These are phyloP conservation scores for Colletotrichum paranaense DNA, from an alignment of 2,329 filamentous ascomycete genomes.

Conservation along the genomic window DNA sequence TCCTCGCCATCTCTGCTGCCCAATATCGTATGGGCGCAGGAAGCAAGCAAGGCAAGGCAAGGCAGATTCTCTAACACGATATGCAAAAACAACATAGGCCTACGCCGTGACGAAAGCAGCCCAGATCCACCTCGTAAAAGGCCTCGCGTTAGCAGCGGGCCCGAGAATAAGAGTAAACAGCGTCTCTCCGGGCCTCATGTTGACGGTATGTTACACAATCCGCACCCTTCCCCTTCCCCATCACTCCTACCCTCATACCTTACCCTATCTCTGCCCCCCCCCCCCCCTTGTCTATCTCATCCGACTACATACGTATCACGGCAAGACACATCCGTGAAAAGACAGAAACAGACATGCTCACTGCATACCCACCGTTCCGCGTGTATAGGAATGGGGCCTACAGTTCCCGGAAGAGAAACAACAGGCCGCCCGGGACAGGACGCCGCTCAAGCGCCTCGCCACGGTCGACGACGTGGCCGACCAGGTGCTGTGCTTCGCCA, in stretches of 20 bases:
- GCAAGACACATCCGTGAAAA: background rate
- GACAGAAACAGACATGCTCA: conserved; percentile 11
- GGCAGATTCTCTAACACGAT: background rate
- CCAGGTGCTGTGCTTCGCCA: conserved; percentile 62
- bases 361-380: background rate
- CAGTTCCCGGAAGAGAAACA: conserved; percentile 68
- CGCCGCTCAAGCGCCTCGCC: conserved; percentile 69
- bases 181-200: conserved; percentile 64
- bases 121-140: conserved; percentile 68
- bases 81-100: conserved; percentile 54
- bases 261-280: no score
- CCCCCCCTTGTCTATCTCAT: background rate
- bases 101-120: conserved; percentile 85
- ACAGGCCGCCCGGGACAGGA: conserved; percentile 62
- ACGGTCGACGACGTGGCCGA: conserved; percentile 64
- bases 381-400: conserved; percentile 37
- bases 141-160: conserved; percentile 62
- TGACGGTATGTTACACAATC: conserved; percentile 52
- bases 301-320: background rate
- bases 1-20: no score
- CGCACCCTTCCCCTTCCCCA: background rate
- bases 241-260: background rate
- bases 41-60: background rate
- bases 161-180: conserved; percentile 70
- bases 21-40: background rate